Evolutionary conservation across 2,329 filamentous ascomycete genomes (phyloP).

Genomic region (Aureobasidium sp.): DNA sequence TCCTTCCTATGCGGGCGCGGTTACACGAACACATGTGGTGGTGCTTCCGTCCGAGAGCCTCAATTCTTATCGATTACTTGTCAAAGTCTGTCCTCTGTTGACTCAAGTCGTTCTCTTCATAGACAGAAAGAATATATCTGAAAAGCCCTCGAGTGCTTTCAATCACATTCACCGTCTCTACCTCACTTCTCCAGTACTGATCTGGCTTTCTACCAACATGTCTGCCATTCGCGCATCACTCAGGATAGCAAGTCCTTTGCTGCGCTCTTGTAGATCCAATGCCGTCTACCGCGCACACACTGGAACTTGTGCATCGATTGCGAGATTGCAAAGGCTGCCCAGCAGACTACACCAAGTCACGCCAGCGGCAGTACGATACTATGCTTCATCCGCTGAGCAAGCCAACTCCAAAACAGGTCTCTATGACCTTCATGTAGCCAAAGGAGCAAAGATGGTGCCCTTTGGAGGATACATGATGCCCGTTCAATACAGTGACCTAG

Average conservation of each 20-base stretch:
- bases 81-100: conserved; percentile 9
- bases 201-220: background rate
- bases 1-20: conserved; percentile 12
- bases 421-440: conserved; percentile 67
- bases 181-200: background rate
- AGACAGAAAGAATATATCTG: background rate
- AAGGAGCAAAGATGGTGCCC: conserved; percentile 91
- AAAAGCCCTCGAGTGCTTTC: background rate
- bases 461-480: conserved; percentile 93
- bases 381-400: conserved; percentile 1
- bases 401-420: conserved; percentile 53
- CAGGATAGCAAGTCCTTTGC: background rate
- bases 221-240: background rate
- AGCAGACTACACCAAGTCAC: background rate
- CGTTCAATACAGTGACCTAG: conserved; percentile 72
- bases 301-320: background rate
- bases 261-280: background rate
- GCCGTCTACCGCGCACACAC: background rate
- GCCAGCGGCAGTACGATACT: background rate
- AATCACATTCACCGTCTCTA: background rate
- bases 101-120: background rate
- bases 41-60: conserved; percentile 2
- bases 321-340: background rate
- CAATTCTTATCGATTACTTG: conserved; percentile 11
- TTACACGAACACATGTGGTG: conserved; percentile 5